Evolutionary conservation across 1,139 yeast genomes (phyloP), one percentile per base, ranked within the genome.

Genomic region (Geotrichum siamense): DNA sequence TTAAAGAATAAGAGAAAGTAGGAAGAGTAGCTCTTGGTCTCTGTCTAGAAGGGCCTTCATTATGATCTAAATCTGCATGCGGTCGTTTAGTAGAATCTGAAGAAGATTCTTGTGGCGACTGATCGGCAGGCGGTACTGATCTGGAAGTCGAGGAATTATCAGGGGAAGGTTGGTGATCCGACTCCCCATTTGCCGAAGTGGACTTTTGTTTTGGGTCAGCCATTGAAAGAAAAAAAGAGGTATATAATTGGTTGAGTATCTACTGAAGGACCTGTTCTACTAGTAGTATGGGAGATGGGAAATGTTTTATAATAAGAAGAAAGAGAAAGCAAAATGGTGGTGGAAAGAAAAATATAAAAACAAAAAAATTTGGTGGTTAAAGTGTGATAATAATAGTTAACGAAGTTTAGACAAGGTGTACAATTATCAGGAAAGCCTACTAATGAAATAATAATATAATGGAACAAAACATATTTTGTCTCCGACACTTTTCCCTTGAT

Each of bases 31-130:
- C 12, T 28, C 31, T 6, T 8, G 34, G 13, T 5, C 34, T 41
- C 26, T 40, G 32, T 21, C 39, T 43, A 13, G n/a, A 28, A 9
- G 31, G 15, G 27, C 22, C 16, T 19, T 29, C 32, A 21, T 20
- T 34, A 17, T 41, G 37, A n/a, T 36, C 40, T 10, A 26, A 15
- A 28, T 27, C 28, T 19, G 22, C 15, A n/a, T 35, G 12, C 13
- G 29, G 26, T n/a, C 40, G 39, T 27, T 32, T 35, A 8, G 28
- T n/a, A 17, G 39, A 34, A 3, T 38, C 27, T 3, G 39, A 21
- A 16, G 33, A 13, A 12, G 42, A 23, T n/a, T 22, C 25, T 10
- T 15, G 13, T 12, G n/a, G 28, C 3, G 36, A 22, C 15, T 25
- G 23, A 15, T 34, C 12, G 2, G 13, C n/a, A 9, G 29, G 16